phyloP scores from a whole-genome alignment of 352 stramenopile genomes.

The Pythium graminicola region DNA sequence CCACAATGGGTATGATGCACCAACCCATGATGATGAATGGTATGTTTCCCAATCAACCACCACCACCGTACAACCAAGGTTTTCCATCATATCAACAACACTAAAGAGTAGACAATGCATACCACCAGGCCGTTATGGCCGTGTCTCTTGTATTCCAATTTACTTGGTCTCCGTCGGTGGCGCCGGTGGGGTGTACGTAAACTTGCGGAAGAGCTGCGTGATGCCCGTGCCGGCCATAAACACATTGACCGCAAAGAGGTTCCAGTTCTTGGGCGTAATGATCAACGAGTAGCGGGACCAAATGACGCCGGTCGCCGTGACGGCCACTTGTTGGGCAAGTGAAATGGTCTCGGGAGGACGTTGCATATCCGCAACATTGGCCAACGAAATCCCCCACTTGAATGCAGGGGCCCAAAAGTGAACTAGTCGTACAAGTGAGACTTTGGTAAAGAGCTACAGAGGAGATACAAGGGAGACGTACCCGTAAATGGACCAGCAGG shows the following conservation, averaged over 20 bases:
- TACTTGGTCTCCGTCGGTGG: background rate
- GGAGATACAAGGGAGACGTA: constrained; percentile 16
- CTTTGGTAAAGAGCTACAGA: background rate
- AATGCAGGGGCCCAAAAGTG: constrained; percentile 88
- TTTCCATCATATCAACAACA: constrained; percentile 3
- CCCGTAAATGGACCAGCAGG: constrained; percentile 83
- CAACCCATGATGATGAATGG: constrained; percentile 7
- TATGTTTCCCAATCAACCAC: constrained; percentile 5
- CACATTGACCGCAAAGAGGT: constrained; percentile 86
- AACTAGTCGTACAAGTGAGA: constrained; percentile 26
- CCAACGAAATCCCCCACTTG: constrained; percentile 86
- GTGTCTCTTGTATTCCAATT: too few relatives aligned
- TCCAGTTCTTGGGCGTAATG: constrained; percentile 90
- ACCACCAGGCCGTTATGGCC: too few relatives aligned
- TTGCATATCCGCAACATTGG: constrained; percentile 84
- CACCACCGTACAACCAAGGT: constrained; percentile 11
- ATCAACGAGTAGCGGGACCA: constrained; percentile 87
- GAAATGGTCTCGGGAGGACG: constrained; percentile 77
- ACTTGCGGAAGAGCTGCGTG: constrained; percentile 79
- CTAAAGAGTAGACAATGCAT: background rate
- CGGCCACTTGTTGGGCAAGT: constrained; percentile 71
- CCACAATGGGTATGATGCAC: too few relatives aligned
- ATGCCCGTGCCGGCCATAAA: constrained; percentile 85
- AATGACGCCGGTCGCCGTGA: constrained; percentile 81
- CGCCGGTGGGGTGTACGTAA: constrained; percentile 31